Conservation (phyloP, 1,139 yeast genomes). For the Diutina catenulata region DNA sequence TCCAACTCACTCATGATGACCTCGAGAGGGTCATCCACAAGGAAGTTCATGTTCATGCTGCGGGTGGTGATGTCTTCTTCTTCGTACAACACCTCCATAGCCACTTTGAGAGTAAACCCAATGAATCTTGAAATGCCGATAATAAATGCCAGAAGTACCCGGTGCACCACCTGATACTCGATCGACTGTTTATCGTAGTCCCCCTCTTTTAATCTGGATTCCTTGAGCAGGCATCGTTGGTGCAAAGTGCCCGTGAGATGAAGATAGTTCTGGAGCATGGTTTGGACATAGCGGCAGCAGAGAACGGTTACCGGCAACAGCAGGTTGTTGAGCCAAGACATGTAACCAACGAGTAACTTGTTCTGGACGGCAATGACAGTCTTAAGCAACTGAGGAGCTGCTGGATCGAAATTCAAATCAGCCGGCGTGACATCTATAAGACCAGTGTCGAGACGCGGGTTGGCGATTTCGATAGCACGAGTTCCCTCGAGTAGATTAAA, state of each 20-base stretch:
- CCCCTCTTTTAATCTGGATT: constrained; percentile 10
- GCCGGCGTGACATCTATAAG: constrained; percentile 28
- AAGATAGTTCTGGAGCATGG: constrained; percentile 31
- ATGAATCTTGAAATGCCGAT: constrained; percentile 43
- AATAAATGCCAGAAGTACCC: constrained; percentile 33
- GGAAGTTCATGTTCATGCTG: constrained; percentile 38
- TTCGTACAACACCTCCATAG: constrained; percentile 55
- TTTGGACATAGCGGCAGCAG: constrained; percentile 54
- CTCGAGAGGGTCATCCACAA: constrained; percentile 16
- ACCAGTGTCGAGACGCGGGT: constrained; percentile 54
- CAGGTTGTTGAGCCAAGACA: constrained; percentile 53
- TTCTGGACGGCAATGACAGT: constrained; percentile 37
- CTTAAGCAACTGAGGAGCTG: constrained; percentile 18
- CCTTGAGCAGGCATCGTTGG: constrained; percentile 9
- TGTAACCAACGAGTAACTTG: constrained; percentile 29
- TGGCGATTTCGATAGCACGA: constrained; percentile 56
- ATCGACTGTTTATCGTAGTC: background rate
- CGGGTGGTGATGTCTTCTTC: constrained; percentile 68
- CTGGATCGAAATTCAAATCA: constrained; percentile 30
- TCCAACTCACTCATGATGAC: constrained; percentile 13
- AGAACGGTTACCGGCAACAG: constrained; percentile 52
- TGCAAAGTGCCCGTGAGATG: constrained; percentile 4
- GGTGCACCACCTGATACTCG: constrained; percentile 22
- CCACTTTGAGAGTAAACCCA: constrained; percentile 35
- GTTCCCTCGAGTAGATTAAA: constrained; percentile 65